phyloP scores from a whole-genome alignment of 2,329 filamentous ascomycete species.

The Phaeophleospora eucalypticola region DNA sequence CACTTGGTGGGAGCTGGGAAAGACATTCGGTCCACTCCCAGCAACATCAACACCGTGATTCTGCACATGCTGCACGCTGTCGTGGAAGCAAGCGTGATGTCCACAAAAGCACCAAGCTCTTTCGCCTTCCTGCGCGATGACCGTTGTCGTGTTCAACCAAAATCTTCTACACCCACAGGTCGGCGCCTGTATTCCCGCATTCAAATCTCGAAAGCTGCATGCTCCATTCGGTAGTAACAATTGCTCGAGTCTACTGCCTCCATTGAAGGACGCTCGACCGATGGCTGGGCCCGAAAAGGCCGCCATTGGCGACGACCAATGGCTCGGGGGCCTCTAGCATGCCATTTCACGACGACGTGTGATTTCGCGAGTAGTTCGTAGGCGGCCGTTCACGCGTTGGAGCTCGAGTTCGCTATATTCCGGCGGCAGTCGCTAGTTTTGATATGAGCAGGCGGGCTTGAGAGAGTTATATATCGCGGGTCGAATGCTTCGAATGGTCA shows the following conservation, averaged over 20 bases:
- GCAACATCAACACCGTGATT: not conserved
- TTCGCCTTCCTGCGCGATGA: constrained; percentile 24
- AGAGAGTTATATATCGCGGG: not conserved
- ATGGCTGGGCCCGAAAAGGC: constrained; percentile 21
- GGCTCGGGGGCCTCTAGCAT: constrained; percentile 27
- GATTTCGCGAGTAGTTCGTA: constrained; percentile 2
- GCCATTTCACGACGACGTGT: constrained; percentile 17
- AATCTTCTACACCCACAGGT: constrained; percentile 53
- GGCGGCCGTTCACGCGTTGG: constrained; percentile 4
- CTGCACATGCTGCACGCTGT: constrained; percentile 10
- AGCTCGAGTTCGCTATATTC: constrained; percentile 5
- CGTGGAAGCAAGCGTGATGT: constrained; percentile 56
- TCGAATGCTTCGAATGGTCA: not conserved
- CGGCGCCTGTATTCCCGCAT: constrained; percentile 39
- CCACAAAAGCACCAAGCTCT: constrained; percentile 50
- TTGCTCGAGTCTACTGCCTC: constrained; percentile 15
- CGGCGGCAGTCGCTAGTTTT: constrained; percentile 2
- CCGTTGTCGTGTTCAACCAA: constrained; percentile 36
- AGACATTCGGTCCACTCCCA: not conserved
- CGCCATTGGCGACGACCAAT: constrained; percentile 36
- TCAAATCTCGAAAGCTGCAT: constrained; percentile 51
- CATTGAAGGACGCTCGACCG: constrained; percentile 21
- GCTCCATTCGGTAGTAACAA: constrained; percentile 46
- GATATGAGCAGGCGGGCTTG: too few relatives aligned
- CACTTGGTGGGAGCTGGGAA: constrained; percentile 9